Evolutionary conservation across 768 basidiomycete species (phyloP).

Genomic region (Tulasnella calospora): DNA sequence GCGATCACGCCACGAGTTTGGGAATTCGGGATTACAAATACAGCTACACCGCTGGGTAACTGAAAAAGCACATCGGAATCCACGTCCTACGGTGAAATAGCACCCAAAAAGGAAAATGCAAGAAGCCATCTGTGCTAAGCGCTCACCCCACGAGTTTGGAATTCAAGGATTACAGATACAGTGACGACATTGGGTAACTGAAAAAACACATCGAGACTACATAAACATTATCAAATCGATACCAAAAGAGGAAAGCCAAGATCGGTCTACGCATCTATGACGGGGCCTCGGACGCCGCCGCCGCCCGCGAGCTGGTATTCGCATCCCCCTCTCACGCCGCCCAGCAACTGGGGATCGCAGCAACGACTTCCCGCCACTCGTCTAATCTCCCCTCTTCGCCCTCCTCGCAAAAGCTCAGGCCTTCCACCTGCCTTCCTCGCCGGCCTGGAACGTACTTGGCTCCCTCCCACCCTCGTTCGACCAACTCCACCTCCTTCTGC

Average conservation of each 20-base stretch:
- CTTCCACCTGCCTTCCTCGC: conserved; percentile 40
- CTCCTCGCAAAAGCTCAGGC: conserved; percentile 64
- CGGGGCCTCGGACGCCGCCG: too few relatives aligned
- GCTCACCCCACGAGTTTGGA: too few relatives aligned
- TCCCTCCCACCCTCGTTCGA: conserved; percentile 42
- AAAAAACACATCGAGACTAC: background rate
- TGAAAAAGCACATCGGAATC: too few relatives aligned
- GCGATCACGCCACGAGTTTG: too few relatives aligned
- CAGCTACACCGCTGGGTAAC: too few relatives aligned
- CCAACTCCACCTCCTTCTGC: conserved; percentile 32
- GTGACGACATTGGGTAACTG: background rate
- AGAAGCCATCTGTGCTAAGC: background rate
- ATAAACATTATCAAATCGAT: background rate
- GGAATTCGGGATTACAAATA: too few relatives aligned
- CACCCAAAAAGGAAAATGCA: too few relatives aligned
- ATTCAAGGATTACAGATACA: background rate
- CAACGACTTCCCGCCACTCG: conserved; percentile 63
- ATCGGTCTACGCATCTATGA: background rate
- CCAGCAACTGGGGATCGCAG: conserved; percentile 77
- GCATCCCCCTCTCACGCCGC: background rate
- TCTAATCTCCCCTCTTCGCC: conserved; percentile 66
- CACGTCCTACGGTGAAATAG: too few relatives aligned
- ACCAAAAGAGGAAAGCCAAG: background rate
- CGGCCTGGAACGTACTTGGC: conserved; percentile 52
- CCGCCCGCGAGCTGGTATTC: too few relatives aligned